Conservation (phyloP, 805 yeast species). For the Schizosaccharomyces japonicus region DNA sequence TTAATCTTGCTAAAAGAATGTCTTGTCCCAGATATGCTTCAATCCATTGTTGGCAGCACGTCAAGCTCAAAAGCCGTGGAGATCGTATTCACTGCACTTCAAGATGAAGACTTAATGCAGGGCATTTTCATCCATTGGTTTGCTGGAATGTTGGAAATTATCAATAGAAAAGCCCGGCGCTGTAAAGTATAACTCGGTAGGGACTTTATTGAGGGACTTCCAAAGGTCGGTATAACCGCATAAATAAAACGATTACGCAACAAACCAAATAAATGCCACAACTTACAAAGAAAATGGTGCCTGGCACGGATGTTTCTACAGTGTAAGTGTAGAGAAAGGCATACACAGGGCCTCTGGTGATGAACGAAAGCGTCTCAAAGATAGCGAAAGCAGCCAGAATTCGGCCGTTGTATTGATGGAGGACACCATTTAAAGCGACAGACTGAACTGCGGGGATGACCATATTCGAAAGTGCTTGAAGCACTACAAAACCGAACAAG, state of each 20-base stretch:
- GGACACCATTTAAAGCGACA: constrained; percentile 2
- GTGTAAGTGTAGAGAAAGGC: neutral
- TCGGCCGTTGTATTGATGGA: neutral
- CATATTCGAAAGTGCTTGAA: constrained; percentile 3
- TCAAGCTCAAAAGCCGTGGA: no score
- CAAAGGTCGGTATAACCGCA: neutral
- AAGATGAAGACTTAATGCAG: no score
- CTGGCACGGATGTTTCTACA: neutral
- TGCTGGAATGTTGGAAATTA: no score
- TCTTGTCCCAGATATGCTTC: no score
- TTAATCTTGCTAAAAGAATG: no score
- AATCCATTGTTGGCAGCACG: no score
- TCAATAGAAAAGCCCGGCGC: no score
- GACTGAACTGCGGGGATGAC: constrained; percentile 1
- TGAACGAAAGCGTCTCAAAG: neutral
- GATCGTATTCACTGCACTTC: no score
- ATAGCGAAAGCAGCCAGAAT: constrained; percentile 2
- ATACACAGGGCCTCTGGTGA: constrained; percentile 2
- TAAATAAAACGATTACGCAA: neutral
- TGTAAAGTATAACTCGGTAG: no score
- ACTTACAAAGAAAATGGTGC: neutral
- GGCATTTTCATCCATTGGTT: no score
- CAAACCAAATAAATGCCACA: neutral
- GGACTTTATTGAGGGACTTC: no score
- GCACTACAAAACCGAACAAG: neutral